Evolutionary conservation across 345 rosid species (phyloP).

Genomic region (Bruguiera gymnorhiza): DNA sequence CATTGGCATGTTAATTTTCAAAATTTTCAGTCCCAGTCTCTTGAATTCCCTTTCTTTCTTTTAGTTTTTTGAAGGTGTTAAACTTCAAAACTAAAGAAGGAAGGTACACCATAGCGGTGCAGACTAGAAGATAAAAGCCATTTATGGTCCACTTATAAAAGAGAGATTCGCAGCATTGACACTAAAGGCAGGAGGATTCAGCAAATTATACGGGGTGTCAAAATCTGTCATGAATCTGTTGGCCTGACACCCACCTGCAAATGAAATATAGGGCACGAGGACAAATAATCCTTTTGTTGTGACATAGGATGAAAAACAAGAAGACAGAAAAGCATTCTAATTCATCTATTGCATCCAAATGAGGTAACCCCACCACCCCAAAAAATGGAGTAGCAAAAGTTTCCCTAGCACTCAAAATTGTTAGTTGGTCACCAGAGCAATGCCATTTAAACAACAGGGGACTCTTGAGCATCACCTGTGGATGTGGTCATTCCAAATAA

Average conservation of each 20-base stretch:
- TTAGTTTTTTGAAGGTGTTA: background rate
- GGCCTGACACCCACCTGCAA: slow-evolving; percentile 10
- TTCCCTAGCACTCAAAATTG: no score
- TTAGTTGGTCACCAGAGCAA: no score
- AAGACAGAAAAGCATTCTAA: background rate
- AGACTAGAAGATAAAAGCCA: background rate
- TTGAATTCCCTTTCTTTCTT: background rate
- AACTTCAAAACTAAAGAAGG: background rate
- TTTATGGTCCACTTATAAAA: background rate
- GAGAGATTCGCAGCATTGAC: background rate
- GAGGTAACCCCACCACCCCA: no score
- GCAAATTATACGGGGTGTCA: slow-evolving; percentile 4
- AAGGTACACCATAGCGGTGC: background rate
- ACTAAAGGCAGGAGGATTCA: background rate
- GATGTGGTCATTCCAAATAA: no score
- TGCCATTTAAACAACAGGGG: no score
- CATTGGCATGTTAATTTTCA: background rate
- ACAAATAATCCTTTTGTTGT: background rate
- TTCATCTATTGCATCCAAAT: no score
- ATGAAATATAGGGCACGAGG: background rate
- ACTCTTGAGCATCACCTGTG: no score
- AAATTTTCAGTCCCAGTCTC: background rate
- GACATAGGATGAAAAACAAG: background rate
- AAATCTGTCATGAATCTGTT: slow-evolving; percentile 10
- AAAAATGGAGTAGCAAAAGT: no score